Conservation (phyloP, 2,329 filamentous ascomycete genomes). For the Elsinoe ampelina region DNA sequence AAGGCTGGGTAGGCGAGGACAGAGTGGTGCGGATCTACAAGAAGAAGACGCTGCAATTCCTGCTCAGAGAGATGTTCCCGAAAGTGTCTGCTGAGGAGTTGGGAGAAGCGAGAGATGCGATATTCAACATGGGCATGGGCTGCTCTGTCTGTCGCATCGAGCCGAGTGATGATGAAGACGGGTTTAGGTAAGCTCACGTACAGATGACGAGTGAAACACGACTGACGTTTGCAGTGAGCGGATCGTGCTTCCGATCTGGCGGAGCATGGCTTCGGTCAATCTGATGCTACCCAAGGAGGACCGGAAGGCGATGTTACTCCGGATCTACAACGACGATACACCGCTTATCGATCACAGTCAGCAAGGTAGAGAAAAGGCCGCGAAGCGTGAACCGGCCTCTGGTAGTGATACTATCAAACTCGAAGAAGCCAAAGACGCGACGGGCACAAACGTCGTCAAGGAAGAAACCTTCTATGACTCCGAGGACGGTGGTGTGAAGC, state of each 20-base stretch:
- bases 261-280: constrained; percentile 83
- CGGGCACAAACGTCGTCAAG: background rate
- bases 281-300: constrained; percentile 99
- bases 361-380: constrained; percentile 12
- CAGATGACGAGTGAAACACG: background rate
- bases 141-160: constrained; percentile 85
- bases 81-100: constrained; percentile 67
- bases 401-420: background rate
- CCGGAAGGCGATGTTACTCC: constrained; percentile 76
- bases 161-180: constrained; percentile 42
- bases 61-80: constrained; percentile 95
- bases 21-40: constrained; percentile 66
- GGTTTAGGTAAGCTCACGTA: constrained; percentile 38
- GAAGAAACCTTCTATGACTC: constrained; percentile 21
- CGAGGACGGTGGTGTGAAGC: constrained; percentile 16
- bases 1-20: constrained; percentile 75
- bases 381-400: background rate
- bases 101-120: constrained; percentile 78
- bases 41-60: constrained; percentile 67
- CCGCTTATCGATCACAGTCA: constrained; percentile 62
- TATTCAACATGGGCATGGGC: constrained; percentile 72
- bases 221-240: constrained; percentile 47
- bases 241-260: constrained; percentile 88
- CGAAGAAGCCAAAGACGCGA: background rate
- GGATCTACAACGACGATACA: constrained; percentile 82